Conservation (phyloP, 2,329 filamentous ascomycete species). For the Emmonsia crescens region DNA sequence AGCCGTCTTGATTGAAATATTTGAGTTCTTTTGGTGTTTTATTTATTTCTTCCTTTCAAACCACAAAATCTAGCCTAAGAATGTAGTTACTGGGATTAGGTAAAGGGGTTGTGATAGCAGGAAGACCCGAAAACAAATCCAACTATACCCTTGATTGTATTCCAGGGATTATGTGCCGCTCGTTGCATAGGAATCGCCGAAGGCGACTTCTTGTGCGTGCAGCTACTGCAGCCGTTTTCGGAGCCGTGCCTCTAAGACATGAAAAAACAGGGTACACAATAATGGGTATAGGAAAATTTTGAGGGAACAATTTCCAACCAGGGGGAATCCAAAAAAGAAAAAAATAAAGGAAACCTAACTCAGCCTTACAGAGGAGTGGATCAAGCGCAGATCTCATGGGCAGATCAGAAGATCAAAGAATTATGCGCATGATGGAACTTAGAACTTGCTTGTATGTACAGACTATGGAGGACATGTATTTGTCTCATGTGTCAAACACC, state of each 20-base stretch:
- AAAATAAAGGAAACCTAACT: not conserved
- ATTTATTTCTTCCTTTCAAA: no score
- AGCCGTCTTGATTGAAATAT: no score
- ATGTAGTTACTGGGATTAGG: no score
- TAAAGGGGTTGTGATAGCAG: no score
- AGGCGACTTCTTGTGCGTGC: not conserved
- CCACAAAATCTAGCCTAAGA: no score
- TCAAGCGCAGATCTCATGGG: not conserved
- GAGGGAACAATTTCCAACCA: not conserved
- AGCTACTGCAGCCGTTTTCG: not conserved
- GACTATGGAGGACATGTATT: not conserved
- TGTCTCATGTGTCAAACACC: not conserved
- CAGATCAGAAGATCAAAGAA: not conserved
- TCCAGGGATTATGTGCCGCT: not conserved
- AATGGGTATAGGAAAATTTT: not conserved
- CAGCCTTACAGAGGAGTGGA: not conserved
- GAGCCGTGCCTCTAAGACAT: not conserved
- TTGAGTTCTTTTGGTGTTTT: no score
- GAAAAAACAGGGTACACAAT: not conserved
- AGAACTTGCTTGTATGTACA: not conserved
- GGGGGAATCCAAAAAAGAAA: not conserved
- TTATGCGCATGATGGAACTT: not conserved
- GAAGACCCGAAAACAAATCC: no score
- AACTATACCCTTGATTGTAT: not conserved
- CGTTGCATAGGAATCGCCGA: no score